Evolutionary conservation across 768 basidiomycete species (phyloP).

Genomic region (Trametes gibbosa): DNA sequence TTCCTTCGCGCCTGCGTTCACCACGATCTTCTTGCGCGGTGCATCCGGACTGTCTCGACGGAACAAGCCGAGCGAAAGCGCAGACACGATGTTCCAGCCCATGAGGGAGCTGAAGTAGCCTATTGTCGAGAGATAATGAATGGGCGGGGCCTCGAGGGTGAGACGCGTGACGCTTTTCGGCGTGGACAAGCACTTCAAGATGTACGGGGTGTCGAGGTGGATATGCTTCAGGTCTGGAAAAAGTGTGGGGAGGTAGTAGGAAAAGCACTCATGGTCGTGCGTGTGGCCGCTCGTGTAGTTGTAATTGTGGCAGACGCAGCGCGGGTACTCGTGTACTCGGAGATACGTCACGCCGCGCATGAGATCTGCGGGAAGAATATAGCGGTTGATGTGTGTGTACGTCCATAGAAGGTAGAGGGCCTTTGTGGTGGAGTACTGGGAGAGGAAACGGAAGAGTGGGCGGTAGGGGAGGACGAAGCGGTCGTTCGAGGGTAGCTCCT

Average conservation of each 20-base stretch:
- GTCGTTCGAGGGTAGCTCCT: conserved; percentile 6
- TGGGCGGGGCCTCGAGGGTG: conserved; percentile 13
- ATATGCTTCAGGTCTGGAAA: conserved; percentile 15
- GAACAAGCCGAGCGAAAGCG: conserved; percentile 3
- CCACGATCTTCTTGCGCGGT: conserved; percentile 7
- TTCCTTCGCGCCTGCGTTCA: conserved; percentile 6
- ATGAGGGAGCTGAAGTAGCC: conserved; percentile 13
- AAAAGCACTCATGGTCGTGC: conserved; percentile 12
- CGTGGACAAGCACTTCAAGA: conserved; percentile 4
- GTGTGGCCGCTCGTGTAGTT: not conserved
- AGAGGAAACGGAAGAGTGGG: conserved; percentile 10
- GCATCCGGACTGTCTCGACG: not conserved
- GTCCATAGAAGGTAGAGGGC: conserved; percentile 9
- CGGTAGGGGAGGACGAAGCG: conserved; percentile 1
- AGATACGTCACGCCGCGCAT: conserved; percentile 12
- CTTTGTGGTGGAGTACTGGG: not conserved
- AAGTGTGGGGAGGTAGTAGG: conserved; percentile 9
- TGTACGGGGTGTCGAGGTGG: conserved; percentile 14
- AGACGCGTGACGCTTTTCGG: not conserved
- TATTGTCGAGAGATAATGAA: not conserved
- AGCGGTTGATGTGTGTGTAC: conserved; percentile 13
- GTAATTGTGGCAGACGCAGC: conserved; percentile 11
- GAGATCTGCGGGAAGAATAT: not conserved
- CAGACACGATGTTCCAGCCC: conserved; percentile 18
- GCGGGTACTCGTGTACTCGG: conserved; percentile 12